Evolutionary conservation across 176 grass and related monocot genomes (phyloP).

Genomic region (Rhipidocladum racemiflorum): DNA sequence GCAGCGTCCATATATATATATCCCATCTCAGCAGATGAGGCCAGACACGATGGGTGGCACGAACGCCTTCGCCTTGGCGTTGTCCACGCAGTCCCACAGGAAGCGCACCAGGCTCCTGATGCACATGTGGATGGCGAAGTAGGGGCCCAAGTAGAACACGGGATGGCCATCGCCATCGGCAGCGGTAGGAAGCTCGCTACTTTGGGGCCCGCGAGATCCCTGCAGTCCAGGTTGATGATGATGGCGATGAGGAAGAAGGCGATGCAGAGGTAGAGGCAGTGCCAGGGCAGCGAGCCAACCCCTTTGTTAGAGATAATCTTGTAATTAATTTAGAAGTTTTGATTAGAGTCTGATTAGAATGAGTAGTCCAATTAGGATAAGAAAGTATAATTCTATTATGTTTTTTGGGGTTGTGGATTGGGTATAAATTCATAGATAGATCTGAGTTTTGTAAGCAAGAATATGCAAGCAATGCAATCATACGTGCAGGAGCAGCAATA

Average conservation of each 20-base stretch:
- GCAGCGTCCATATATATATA: slow-evolving; percentile 81
- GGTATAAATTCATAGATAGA: too few species aligned
- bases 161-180: slow-evolving; percentile 64
- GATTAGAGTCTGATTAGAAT: too few species aligned
- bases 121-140: slow-evolving; percentile 72
- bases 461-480: too few species aligned
- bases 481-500: too few species aligned
- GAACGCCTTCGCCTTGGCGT: slow-evolving; percentile 51
- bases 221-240: slow-evolving; percentile 40
- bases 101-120: slow-evolving; percentile 48
- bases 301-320: too few species aligned
- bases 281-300: slow-evolving; percentile 36
- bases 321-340: too few species aligned
- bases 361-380: too few species aligned
- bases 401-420: too few species aligned
- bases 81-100: slow-evolving; percentile 43
- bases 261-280: slow-evolving; percentile 54
- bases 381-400: too few species aligned
- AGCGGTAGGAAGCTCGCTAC: slow-evolving; percentile 51
- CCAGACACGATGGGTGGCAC: slow-evolving; percentile 56
- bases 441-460: too few species aligned
- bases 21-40: slow-evolving; percentile 71
- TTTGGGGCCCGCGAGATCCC: slow-evolving; percentile 36
- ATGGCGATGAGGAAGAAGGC: slow-evolving; percentile 47
- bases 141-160: slow-evolving; percentile 61